Base-by-base conservation (phyloP, 1,284 basidiomycete species). In the Irpex lacteus region DNA sequence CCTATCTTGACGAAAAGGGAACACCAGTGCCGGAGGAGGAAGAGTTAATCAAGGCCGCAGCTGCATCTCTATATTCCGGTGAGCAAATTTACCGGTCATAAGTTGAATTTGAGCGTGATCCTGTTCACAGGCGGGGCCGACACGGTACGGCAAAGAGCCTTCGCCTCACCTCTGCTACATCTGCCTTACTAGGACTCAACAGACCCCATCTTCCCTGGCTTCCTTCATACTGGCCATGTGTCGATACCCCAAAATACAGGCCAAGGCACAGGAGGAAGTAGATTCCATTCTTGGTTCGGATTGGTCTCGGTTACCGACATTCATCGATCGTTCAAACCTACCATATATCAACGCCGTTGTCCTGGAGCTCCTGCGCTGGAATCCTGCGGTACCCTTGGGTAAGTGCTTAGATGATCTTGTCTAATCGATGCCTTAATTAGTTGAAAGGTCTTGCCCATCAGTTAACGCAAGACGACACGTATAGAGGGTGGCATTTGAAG, bases 31-130 rank as follows among this genome's bases (percentile, higher is more conserved):
- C 59, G 3, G 65, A 62, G 15, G 75, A 77, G n/a, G 75, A 79
- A 61, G 76, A 77, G 37, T 63, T 78, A 2, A 73, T 80, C 59
- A 78, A 80, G 54, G 74, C 74, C 1, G 76, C 78, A 11, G 79
- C 76, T 1, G 77, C 77, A 4, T 78, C 79, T 2, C 70, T 80
- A 21, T 81, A 80, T 62, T 78, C 78, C 5, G 77, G 78, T 75
- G 47, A 32, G 70, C 58, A 3, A 5, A 64, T 57, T 19, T 21
- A 21, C 21, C 60, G 56, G 55, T 59, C 32, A 55, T 62, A 53
- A 8, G 54, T 4, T 34, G 38, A 15, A 26, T 7, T 36, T 32
- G 36, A 53, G 34, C 19, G 11, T 18, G 7, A 52, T 8, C 50
- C 18, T 21, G 50, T 5, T 34, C 26, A 26, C 26, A 75, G 72